Percentiles rank a stretch among this genome's conserved stretches.
phyloP scores from a whole-genome alignment of 2,329 filamentous ascomycete genomes.

The Chalara sp. region DNA sequence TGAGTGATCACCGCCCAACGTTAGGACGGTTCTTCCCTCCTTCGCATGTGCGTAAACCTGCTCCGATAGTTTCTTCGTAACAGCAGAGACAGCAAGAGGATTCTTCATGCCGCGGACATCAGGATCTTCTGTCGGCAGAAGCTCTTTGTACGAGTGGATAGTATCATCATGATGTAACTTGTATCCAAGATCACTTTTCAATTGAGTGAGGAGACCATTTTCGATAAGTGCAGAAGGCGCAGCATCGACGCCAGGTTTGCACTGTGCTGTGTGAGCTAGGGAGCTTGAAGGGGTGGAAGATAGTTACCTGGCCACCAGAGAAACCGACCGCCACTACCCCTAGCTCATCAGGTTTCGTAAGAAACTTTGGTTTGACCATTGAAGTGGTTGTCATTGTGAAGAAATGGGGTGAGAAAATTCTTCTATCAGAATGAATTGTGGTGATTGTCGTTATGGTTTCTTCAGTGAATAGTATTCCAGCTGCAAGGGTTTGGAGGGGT shows the following conservation, averaged over 20 bases:
- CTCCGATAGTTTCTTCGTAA: slow-evolving; percentile 70
- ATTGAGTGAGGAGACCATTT: slow-evolving; percentile 76
- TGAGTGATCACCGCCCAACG: slow-evolving; percentile 90
- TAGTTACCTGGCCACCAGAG: slow-evolving; percentile 82
- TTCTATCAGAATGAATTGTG: neutral
- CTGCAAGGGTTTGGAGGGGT: neutral
- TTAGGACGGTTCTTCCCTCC: slow-evolving; percentile 80
- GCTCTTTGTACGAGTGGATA: slow-evolving; percentile 75
- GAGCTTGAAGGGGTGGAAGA: slow-evolving; percentile 1
- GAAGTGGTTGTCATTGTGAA: slow-evolving; percentile 23
- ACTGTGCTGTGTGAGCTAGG: slow-evolving; percentile 40
- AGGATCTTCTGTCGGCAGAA: slow-evolving; percentile 65
- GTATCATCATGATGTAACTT: slow-evolving; percentile 75
- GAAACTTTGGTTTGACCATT: slow-evolving; percentile 55
- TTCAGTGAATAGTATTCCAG: neutral
- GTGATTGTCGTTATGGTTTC: neutral
- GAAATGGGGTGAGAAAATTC: neutral
- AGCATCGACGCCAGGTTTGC: slow-evolving; percentile 86
- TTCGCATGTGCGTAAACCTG: slow-evolving; percentile 85
- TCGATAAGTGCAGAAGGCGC: slow-evolving; percentile 85
- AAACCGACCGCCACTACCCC: slow-evolving; percentile 94
- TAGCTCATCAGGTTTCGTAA: slow-evolving; percentile 70
- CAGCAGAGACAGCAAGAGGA: slow-evolving; percentile 75
- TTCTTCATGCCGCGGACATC: slow-evolving; percentile 92
- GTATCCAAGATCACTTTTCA: slow-evolving; percentile 82